These are phyloP conservation scores for Musa schizocarpa DNA, from an alignment of 176 grass and related monocot genomes.

Conservation along the genomic window DNA sequence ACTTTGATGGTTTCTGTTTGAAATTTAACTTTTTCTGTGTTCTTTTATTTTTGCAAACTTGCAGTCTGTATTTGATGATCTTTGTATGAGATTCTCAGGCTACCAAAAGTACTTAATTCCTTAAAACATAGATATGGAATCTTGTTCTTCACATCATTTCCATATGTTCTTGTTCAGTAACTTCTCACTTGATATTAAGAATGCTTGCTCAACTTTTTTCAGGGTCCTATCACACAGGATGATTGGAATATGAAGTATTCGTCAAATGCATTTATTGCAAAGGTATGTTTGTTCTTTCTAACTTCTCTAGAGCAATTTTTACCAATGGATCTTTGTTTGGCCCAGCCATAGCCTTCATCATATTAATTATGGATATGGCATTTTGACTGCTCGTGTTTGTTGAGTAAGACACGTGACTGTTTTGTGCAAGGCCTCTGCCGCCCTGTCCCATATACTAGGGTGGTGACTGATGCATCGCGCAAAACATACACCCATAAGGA, in stretches of 20 bases:
- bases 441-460: too few species aligned
- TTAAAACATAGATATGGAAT: not conserved
- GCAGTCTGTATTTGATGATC: not conserved
- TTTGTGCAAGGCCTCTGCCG: too few species aligned
- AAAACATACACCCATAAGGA: too few species aligned
- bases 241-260: conserved; percentile 64
- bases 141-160: not conserved
- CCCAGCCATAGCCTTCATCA: too few species aligned
- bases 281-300: conserved; percentile 34
- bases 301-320: not conserved
- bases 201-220: conserved; percentile 22
- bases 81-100: not conserved
- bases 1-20: too few species aligned
- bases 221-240: conserved; percentile 37
- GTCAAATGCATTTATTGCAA: conserved; percentile 60
- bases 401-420: too few species aligned
- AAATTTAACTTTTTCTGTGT: too few species aligned
- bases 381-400: not conserved
- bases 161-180: not conserved
- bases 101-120: not conserved
- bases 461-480: too few species aligned
- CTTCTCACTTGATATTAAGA: not conserved
- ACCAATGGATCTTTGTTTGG: not conserved
- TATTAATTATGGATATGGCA: not conserved
- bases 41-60: too few species aligned